These are phyloP conservation scores for Musa itinerans DNA, from an alignment of 176 grass and related monocot genomes.

Conservation along the genomic window DNA sequence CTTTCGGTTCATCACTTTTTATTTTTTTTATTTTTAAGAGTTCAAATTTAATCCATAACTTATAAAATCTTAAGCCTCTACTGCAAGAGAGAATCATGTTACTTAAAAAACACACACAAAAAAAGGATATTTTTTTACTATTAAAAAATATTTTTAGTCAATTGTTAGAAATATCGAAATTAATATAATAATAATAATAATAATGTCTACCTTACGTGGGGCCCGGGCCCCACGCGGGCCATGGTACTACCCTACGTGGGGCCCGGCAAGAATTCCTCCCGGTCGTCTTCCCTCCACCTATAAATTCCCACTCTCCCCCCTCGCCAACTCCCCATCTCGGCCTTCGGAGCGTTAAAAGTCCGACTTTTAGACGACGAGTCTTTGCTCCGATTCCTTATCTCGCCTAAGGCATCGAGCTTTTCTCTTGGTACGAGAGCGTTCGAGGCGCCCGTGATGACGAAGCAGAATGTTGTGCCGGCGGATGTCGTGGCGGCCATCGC, in stretches of 20 bases:
- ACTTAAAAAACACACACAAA: no score
- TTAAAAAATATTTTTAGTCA: no score
- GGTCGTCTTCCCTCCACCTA: neutral
- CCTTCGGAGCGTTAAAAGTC: neutral
- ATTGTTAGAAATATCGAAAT: no score
- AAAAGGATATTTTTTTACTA: no score
- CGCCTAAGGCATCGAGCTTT: no score
- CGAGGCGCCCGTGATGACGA: neutral
- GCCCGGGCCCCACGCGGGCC: neutral
- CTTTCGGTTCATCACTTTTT: no score
- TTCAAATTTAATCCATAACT: no score
- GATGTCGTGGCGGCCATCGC: conserved; percentile 32
- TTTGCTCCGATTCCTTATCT: neutral
- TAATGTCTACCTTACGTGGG: neutral
- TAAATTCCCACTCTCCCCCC: neutral
- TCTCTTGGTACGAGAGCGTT: neutral
- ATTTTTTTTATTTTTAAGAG: no score
- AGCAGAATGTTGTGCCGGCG: conserved; percentile 15
- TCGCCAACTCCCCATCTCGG: neutral
- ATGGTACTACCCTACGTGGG: neutral
- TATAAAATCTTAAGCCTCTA: no score
- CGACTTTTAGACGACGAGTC: neutral
- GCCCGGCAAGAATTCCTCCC: neutral
- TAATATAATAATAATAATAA: neutral
- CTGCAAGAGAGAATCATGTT: no score